These are phyloP conservation scores for Liriodendron chinense DNA, from an alignment of 164 flowering plant genomes.

Conservation along the genomic window DNA sequence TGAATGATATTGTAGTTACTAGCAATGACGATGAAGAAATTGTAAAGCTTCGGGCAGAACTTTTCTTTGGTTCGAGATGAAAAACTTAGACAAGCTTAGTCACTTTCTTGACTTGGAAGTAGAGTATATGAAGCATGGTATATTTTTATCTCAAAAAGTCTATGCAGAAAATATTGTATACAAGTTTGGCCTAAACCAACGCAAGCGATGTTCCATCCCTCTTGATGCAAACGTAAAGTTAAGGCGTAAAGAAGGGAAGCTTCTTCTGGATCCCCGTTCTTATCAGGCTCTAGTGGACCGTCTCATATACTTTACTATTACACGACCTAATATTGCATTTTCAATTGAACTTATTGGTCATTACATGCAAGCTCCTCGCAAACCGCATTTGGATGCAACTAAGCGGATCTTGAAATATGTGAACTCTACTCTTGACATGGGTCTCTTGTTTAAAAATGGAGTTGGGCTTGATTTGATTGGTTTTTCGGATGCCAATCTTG, in stretches of 20 bases:
- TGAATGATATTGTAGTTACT: too few species aligned
- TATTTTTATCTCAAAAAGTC: not conserved
- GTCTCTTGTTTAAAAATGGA: too few species aligned
- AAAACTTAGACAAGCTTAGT: not conserved
- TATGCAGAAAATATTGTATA: not conserved
- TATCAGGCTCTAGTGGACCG: not conserved
- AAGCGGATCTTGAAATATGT: slow-evolving; percentile 2
- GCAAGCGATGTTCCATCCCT: not conserved
- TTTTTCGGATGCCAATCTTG: slow-evolving; percentile 6
- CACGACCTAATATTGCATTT: not conserved
- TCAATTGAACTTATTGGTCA: too few species aligned
- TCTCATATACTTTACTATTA: not conserved
- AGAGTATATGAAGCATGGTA: not conserved
- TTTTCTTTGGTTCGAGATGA: not conserved
- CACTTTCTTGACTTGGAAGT: slow-evolving; percentile 3
- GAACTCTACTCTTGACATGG: not conserved
- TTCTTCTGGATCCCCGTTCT: too few species aligned
- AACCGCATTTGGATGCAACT: too few species aligned
- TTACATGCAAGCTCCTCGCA: too few species aligned
- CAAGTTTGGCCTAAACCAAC: not conserved
- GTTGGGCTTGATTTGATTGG: too few species aligned
- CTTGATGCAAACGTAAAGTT: not conserved
- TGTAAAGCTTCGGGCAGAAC: not conserved
- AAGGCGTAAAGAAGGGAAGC: too few species aligned
- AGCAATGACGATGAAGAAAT: not conserved